These are phyloP conservation scores for Geum urbanum DNA, from an alignment of 306 rosid genomes.

Conservation along the genomic window DNA sequence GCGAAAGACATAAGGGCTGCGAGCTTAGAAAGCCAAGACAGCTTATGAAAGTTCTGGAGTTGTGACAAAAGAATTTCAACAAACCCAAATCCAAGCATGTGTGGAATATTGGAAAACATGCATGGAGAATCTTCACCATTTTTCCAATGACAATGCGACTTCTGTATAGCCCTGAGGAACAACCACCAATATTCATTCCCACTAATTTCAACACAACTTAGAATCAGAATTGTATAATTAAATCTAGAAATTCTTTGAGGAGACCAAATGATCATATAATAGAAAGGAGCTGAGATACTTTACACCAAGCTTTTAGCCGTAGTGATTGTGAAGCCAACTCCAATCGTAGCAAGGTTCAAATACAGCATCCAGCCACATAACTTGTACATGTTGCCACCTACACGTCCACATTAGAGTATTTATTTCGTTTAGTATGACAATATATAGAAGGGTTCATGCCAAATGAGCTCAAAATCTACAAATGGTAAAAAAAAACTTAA, in stretches of 20 bases:
- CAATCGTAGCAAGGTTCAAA: conserved; percentile 18
- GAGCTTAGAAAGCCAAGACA: conserved; percentile 44
- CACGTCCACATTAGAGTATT: no score
- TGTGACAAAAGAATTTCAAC: conserved; percentile 48
- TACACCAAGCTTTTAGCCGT: conserved; percentile 29
- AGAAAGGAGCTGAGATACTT: not conserved
- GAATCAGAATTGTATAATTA: no score
- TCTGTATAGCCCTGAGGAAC: conserved; percentile 42
- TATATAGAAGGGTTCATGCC: no score
- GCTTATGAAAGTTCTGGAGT: conserved; percentile 45
- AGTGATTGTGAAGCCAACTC: conserved; percentile 27
- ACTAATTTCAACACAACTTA: no score
- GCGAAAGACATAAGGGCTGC: conserved; percentile 56
- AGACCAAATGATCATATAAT: no score
- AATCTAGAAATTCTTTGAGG: no score
- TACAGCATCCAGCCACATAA: conserved; percentile 30
- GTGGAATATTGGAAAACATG: conserved; percentile 45
- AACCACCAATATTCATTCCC: not conserved
- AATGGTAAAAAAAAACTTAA: no score
- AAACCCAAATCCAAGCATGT: conserved; percentile 51
- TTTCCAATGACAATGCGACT: conserved; percentile 38
- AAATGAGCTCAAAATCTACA: no score
- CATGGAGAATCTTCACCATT: conserved; percentile 28
- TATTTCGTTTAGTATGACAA: no score
- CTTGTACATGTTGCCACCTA: conserved; percentile 22